Evolutionary conservation across 495 filamentous ascomycete species (phyloP), one percentile per base, ranked within the genome.

Genomic region (Tuber magnatum): DNA sequence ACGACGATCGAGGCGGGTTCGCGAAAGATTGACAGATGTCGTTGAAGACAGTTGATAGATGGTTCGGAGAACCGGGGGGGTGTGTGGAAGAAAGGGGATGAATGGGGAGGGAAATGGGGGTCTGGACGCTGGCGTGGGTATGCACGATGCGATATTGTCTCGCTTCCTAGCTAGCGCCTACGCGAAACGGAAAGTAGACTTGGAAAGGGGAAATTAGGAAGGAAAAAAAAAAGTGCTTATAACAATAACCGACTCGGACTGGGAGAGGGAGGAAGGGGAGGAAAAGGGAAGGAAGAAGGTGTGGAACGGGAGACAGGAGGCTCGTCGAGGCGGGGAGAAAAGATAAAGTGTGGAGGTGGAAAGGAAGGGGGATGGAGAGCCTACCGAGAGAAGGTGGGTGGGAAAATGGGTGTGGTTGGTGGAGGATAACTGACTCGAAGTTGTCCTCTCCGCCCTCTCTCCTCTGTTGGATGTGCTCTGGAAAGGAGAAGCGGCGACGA

Each of bases 161-260:
- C 78, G 77, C 77, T 79, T 79, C 76, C 73, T 79, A 40, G 76
- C 77, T 79, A 79, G 77, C 77, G 77, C 77, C 77, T 79, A 79
- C 77, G 73, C 72, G 46, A 79, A 79, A 73, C 51, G 76, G 79
- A 80, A 76, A 78, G 78, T 74, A 73, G 79, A 71, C 61, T 61
- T 65, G 68, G 75, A 81, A 81, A 81, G 79, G 79, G 79, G 79
- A 80, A 81, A 79, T 79, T 79, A 79, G 61, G 68, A 81, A 76
- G 78, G 74, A 79, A 76, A 78, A 77, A 81, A 79, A 78, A 80
- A 78, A 75, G 74, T 71, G 70, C 68, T 68, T 40, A 69, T 70
- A 68, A 68, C 24, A 56, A 61, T 68, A 38, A 71, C 79, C 51
- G 77, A 78, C 70, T 48, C 46, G 61, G 48, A 71, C 73, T 71